Evolutionary conservation across 2,329 filamentous ascomycete genomes (phyloP).

Genomic region (Nigrograna mackinnonii): DNA sequence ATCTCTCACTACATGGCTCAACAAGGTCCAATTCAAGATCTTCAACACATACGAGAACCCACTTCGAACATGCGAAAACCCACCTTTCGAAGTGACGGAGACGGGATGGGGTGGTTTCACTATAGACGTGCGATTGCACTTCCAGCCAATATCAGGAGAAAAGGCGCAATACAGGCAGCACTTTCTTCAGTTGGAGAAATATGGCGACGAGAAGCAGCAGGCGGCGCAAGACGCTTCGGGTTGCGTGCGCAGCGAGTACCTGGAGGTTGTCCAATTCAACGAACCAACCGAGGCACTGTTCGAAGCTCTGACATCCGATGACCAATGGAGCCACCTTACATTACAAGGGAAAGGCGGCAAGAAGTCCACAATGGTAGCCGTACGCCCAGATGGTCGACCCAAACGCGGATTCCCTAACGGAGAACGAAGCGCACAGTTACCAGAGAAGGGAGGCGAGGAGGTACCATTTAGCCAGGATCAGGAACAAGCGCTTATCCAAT

Average conservation of each 20-base stretch:
- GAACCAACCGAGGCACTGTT: constrained; percentile 94
- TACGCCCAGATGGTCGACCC: constrained; percentile 34
- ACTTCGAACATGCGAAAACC: constrained; percentile 73
- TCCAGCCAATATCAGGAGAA: constrained; percentile 82
- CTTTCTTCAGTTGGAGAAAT: constrained; percentile 87
- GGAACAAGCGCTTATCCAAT: constrained; percentile 33
- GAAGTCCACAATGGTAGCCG: constrained; percentile 27
- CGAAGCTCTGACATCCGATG: constrained; percentile 78
- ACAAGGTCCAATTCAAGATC: constrained; percentile 96
- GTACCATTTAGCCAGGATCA: constrained; percentile 40
- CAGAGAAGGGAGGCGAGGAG: constrained; percentile 35
- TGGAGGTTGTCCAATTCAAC: constrained; percentile 96
- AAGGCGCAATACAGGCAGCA: constrained; percentile 97
- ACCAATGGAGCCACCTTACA: constrained; percentile 56
- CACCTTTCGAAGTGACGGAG: constrained; percentile 83
- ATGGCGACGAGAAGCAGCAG: constrained; percentile 69
- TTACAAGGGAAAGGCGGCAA: constrained; percentile 46
- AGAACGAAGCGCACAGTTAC: constrained; percentile 39
- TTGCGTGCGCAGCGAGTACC: constrained; percentile 75
- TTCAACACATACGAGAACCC: constrained; percentile 96
- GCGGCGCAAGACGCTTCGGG: constrained; percentile 59
- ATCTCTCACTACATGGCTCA: constrained; percentile 92
- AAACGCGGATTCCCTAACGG: constrained; percentile 39
- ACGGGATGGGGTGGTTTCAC: constrained; percentile 99
- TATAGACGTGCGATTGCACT: constrained; percentile 93